Base-by-base conservation (phyloP, 2,329 filamentous ascomycete species). In the Reticulascus tulasneorum region DNA sequence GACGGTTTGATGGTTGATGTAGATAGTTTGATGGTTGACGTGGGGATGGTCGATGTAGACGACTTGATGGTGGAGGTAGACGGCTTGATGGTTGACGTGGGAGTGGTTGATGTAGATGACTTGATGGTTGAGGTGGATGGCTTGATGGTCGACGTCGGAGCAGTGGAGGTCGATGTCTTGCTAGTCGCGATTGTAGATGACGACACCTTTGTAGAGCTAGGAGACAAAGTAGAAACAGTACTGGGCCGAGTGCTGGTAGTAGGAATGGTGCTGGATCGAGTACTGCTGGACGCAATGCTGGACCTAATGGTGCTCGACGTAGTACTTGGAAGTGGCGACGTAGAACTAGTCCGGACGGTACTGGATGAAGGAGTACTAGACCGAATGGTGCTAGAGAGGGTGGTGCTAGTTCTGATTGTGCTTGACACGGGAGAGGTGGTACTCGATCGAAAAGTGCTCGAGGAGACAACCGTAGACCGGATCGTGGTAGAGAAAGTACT, bases 311-410 rank as follows among this genome's bases (percentile, higher is more conserved):
- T n/a, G n/a, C n/a, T n/a, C n/a, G n/a, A n/a, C n/a, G n/a, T n/a
- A n/a, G n/a, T n/a, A n/a, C n/a, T n/a, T n/a, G n/a, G n/a, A n/a
- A n/a, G n/a, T n/a, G n/a, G n/a, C n/a, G n/a, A n/a, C n/a, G n/a
- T n/a, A n/a, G n/a, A n/a, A n/a, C n/a, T n/a, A n/a, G n/a, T n/a
- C n/a, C n/a, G n/a, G n/a, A n/a, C n/a, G n/a, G n/a, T n/a, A n/a
- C n/a, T n/a, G n/a, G n/a, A n/a, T n/a, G n/a, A n/a, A n/a, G n/a
- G n/a, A n/a, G n/a, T n/a, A n/a, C n/a, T n/a, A n/a, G n/a, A n/a
- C n/a, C n/a, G n/a, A n/a, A n/a, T n/a, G 28, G 15, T 29, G n/a
- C 33, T 38, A 12, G 30, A 27, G 15, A 33, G 15, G 11, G 42
- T 38, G 9, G 19, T 22, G n/a, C n/a, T n/a, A 2, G 25, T 7